Percentiles rank a stretch among this genome's conserved stretches.
Conservation (phyloP, 352 stramenopile genomes). For the Globisporangium recalcitrans region DNA sequence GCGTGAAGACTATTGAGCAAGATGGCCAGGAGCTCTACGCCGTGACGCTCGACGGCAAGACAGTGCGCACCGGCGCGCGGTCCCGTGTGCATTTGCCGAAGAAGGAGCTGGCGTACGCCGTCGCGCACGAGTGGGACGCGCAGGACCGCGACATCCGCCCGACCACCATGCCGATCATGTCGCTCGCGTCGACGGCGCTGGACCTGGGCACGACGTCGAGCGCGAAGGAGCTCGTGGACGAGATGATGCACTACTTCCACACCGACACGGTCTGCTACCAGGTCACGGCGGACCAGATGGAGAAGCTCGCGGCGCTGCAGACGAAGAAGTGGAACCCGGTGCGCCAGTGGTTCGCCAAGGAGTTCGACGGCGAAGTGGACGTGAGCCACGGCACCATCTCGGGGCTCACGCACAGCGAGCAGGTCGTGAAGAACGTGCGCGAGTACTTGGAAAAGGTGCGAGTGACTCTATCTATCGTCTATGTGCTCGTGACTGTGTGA, state of each 20-base stretch:
- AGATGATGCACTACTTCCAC: slow-evolving; percentile 86
- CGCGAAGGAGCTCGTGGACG: slow-evolving; percentile 50
- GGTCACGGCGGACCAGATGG: slow-evolving; percentile 72
- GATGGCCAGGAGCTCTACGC: slow-evolving; percentile 32
- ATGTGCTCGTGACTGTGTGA: neutral
- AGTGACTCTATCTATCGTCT: neutral
- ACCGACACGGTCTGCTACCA: slow-evolving; percentile 89
- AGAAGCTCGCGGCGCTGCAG: slow-evolving; percentile 75
- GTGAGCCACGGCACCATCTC: slow-evolving; percentile 79
- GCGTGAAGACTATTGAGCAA: slow-evolving; percentile 50
- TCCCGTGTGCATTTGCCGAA: slow-evolving; percentile 58
- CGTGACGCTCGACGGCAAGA: slow-evolving; percentile 81
- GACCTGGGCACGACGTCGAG: slow-evolving; percentile 60
- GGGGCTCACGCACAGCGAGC: slow-evolving; percentile 50
- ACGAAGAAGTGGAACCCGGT: slow-evolving; percentile 83
- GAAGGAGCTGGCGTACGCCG: slow-evolving; percentile 58
- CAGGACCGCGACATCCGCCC: slow-evolving; percentile 71
- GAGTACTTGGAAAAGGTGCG: slow-evolving; percentile 50
- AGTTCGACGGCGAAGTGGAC: slow-evolving; percentile 74
- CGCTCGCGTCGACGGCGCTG: slow-evolving; percentile 73
- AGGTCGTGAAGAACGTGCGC: slow-evolving; percentile 60
- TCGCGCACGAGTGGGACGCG: slow-evolving; percentile 84
- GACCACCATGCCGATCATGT: slow-evolving; percentile 86
- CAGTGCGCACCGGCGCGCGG: slow-evolving; percentile 65
- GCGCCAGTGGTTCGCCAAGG: slow-evolving; percentile 76